Conservation (phyloP, 2,329 filamentous ascomycete species). For the Neonectria magnoliae region DNA sequence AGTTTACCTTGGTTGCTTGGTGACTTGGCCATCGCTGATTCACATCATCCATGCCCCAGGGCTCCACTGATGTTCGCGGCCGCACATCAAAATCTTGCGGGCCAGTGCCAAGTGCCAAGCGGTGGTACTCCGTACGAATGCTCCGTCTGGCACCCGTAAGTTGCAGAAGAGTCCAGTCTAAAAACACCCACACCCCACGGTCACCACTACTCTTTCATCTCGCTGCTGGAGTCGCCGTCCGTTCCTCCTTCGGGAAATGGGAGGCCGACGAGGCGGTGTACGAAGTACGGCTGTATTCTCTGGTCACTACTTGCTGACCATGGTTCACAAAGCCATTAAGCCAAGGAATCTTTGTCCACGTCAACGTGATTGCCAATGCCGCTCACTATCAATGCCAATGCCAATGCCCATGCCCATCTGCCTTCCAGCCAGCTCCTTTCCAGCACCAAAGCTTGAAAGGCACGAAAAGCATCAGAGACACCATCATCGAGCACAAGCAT, state of each 20-base stretch:
- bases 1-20: neutral
- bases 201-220: slow-evolving; percentile 6
- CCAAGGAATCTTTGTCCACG: slow-evolving; percentile 10
- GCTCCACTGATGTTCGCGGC: slow-evolving; percentile 16
- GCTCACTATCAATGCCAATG: slow-evolving; percentile 8
- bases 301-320: neutral
- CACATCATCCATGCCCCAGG: slow-evolving; percentile 14
- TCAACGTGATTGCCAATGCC: neutral
- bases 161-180: neutral
- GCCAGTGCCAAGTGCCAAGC: neutral
- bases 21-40: slow-evolving; percentile 10
- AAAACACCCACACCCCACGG: slow-evolving; percentile 5
- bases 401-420: neutral
- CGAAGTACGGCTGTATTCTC: neutral
- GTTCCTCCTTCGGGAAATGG: slow-evolving; percentile 1
- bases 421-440: slow-evolving; percentile 2
- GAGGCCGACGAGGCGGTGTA: slow-evolving; percentile 20
- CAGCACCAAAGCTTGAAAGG: neutral
- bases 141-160: neutral
- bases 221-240: slow-evolving; percentile 1
- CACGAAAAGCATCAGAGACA: slow-evolving; percentile 12
- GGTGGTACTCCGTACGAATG: neutral
- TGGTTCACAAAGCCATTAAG: slow-evolving; percentile 14
- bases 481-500: neutral
- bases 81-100: slow-evolving; percentile 16